These are phyloP conservation scores for Coemansia erecta DNA, from an alignment of 192 early-diverging fungal genomes.

Conservation along the genomic window DNA sequence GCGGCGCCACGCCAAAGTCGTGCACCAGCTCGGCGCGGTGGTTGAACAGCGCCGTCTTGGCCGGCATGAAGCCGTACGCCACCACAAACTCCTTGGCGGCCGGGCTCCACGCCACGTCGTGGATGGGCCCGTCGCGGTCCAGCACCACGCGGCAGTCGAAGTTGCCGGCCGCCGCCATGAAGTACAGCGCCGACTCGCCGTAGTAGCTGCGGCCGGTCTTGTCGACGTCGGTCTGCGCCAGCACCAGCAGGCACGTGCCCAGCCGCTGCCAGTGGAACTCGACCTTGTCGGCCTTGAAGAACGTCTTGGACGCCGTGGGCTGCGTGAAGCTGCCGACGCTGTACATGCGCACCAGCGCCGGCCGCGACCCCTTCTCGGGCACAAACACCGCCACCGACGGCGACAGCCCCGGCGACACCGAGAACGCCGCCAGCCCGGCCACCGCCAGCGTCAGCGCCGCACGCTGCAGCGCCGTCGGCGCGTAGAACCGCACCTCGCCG, in stretches of 20 bases:
- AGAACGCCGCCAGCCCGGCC: constrained; percentile 80
- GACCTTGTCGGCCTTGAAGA: constrained; percentile 91
- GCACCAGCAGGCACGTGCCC: constrained; percentile 82
- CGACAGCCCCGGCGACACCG: constrained; percentile 82
- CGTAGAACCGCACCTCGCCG: constrained; percentile 86
- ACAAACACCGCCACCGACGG: constrained; percentile 88
- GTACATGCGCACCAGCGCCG: constrained; percentile 87
- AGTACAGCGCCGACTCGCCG: constrained; percentile 94
- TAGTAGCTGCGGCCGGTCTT: constrained; percentile 95
- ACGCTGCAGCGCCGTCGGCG: constrained; percentile 28
- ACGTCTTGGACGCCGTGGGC: constrained; percentile 84
- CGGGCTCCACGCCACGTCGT: constrained; percentile 94
- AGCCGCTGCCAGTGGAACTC: constrained; percentile 92
- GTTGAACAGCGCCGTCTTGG: constrained; percentile 91
- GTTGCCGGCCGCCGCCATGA: constrained; percentile 83
- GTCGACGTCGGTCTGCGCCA: constrained; percentile 95
- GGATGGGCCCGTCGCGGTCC: constrained; percentile 87
- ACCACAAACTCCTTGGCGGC: constrained; percentile 98
- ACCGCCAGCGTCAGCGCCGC: constrained; percentile 59
- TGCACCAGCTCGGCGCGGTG: constrained; percentile 79
- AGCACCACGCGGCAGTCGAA: constrained; percentile 87
- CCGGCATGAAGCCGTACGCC: constrained; percentile 90
- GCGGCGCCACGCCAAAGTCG: constrained; percentile 81
- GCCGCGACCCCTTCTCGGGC: constrained; percentile 76
- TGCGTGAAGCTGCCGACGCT: constrained; percentile 69